phyloP scores from a whole-genome alignment of 352 stramenopile genomes.

The Globisporangium middletonii region DNA sequence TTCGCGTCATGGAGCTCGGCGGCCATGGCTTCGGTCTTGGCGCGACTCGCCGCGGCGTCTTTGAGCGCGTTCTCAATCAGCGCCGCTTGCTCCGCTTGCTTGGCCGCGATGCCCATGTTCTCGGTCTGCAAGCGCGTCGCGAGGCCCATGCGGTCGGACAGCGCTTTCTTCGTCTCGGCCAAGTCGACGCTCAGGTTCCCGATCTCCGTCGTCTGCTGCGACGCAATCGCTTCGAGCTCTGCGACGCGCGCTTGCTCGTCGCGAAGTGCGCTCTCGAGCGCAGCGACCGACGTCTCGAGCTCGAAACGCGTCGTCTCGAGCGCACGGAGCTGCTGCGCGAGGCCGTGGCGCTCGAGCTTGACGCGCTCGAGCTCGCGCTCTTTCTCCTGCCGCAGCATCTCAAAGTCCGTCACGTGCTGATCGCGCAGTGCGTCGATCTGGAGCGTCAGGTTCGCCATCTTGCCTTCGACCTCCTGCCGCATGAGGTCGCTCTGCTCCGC shows the following conservation, averaged over 20 bases:
- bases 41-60: conserved; percentile 39
- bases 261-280: conserved; percentile 30
- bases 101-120: conserved; percentile 80
- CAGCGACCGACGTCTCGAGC: conserved; percentile 22
- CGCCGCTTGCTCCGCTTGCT: conserved; percentile 70
- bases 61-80: conserved; percentile 65
- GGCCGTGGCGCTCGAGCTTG: conserved; percentile 25
- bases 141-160: conserved; percentile 79
- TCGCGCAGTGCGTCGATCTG: conserved; percentile 50
- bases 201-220: conserved; percentile 48
- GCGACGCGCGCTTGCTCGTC: conserved; percentile 28
- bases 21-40: conserved; percentile 39
- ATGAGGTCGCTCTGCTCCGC: conserved; percentile 48
- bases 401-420: conserved; percentile 49
- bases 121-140: conserved; percentile 79
- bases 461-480: conserved; percentile 44
- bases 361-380: conserved; percentile 45
- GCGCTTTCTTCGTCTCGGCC: conserved; percentile 72
- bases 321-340: conserved; percentile 17
- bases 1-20: conserved; percentile 49
- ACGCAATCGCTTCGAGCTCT: conserved; percentile 42
- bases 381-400: conserved; percentile 60
- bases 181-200: conserved; percentile 68
- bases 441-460: conserved; percentile 36
- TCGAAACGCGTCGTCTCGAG: conserved; percentile 23